Base-by-base conservation (phyloP, 371 early-diverging fungal genomes). In the Sporodiniella umbellata region DNA sequence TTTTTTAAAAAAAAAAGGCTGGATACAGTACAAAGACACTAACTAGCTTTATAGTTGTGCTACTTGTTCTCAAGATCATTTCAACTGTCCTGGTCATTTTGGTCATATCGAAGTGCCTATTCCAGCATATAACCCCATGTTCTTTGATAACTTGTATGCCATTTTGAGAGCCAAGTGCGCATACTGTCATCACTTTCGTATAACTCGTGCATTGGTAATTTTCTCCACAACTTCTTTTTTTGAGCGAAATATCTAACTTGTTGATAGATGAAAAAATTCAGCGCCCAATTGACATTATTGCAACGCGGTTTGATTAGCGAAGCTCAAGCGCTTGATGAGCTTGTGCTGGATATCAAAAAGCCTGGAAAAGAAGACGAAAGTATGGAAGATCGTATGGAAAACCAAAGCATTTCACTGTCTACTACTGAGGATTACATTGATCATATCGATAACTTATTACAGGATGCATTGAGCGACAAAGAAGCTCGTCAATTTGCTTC, bases 91-190 rank as follows among this genome's bases (percentile, higher is more conserved):
- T 14, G 99, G 99, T 24, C 99, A 99, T 61, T 99, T 98, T 81
- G 99, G 99, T 31, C 99, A 99, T 68, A 99, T 99, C 50, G 98
- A 99, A 63, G 84, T 99, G 12, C 88, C 95, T 10, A 88, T 89
- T 35, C 97, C 98, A 11, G 93, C 95, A 30, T 94, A 96, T 75
- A 96, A 99, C 72, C 93, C 99, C 26, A 75, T 99, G 80, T 88
- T 93, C 58, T 97, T 96, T 65, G 84, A 85, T 19, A 83, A 90
- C 23, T 70, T 97, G 69, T 89, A 86, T 66, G 87, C 86, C 53
- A 62, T 99, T 38, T 77, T 99, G 8, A 89, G 88, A 53, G 83
- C 92, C 3, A 77, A 81, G 45, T 99, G 99, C 75, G 74, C 86
- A 23, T 90, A 89, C 58, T 99, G 99, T 75, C 90, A 93, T 62